Conservation (phyloP, 1,139 yeast genomes). For the Casaregolazyma suthepensis region DNA sequence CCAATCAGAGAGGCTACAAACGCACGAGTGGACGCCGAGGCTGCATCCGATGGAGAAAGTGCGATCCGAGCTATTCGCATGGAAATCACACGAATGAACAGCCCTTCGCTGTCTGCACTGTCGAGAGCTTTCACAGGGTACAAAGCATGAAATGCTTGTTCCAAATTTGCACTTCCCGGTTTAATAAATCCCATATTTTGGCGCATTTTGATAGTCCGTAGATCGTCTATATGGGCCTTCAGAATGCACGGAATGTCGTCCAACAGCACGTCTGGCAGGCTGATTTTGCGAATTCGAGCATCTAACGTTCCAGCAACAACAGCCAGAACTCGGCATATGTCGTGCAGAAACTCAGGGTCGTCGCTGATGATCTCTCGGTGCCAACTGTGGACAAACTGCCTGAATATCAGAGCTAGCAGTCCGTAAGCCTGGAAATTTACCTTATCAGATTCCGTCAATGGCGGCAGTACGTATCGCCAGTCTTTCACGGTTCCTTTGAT, state of each 20-base stretch:
- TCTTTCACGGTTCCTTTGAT: slow-evolving; percentile 19
- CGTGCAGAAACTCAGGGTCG: slow-evolving; percentile 20
- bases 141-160: slow-evolving; percentile 30
- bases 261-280: slow-evolving; percentile 33
- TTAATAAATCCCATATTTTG: slow-evolving; percentile 17
- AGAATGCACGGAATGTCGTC: slow-evolving; percentile 41
- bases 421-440: slow-evolving; percentile 43
- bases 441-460: slow-evolving; percentile 28
- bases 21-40: slow-evolving; percentile 35
- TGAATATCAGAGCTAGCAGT: slow-evolving; percentile 38
- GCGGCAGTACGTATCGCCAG: slow-evolving; percentile 30
- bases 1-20: slow-evolving; percentile 38
- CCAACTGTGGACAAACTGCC: slow-evolving; percentile 45
- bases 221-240: slow-evolving; percentile 33
- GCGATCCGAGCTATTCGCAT: slow-evolving; percentile 32
- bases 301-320: slow-evolving; percentile 11
- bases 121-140: slow-evolving; percentile 48
- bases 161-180: slow-evolving; percentile 6
- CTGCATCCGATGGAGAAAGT: slow-evolving; percentile 37
- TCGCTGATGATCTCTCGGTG: slow-evolving; percentile 39
- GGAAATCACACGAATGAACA: slow-evolving; percentile 34
- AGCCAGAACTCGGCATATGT: slow-evolving; percentile 8
- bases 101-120: slow-evolving; percentile 21
- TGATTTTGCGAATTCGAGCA: slow-evolving; percentile 20
- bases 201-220: slow-evolving; percentile 23